Percentiles rank a stretch among this genome's conserved stretches.
Evolutionary conservation across 164 flowering plant species (phyloP).

Genomic region (Sextonia rubra): DNA sequence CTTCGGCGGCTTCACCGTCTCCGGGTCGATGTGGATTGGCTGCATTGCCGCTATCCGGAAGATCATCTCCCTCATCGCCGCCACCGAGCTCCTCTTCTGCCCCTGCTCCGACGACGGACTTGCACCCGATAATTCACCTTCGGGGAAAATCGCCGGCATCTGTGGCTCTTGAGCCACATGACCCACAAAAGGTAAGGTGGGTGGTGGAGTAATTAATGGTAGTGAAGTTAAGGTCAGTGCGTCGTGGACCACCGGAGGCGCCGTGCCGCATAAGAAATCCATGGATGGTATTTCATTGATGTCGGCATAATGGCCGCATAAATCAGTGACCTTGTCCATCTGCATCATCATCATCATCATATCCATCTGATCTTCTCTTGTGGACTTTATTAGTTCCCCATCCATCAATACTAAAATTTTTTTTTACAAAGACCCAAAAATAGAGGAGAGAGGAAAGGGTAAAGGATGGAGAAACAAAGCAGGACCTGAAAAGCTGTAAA

Average conservation of each 20-base stretch:
- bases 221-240: conserved; percentile 15
- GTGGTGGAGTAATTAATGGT: conserved; percentile 18
- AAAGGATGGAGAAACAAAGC: conserved; percentile 2
- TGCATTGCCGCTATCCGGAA: conserved; percentile 62
- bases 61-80: conserved; percentile 60
- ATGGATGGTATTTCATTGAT: conserved; percentile 11
- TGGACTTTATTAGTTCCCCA: conserved; percentile 30
- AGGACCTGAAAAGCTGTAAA: conserved; percentile 11
- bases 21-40: conserved; percentile 61
- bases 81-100: conserved; percentile 31
- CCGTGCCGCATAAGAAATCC: conserved; percentile 13
- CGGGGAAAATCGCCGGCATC: conserved; percentile 6
- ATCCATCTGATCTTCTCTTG: conserved; percentile 35
- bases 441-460: conserved; percentile 5
- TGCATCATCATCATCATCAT: conserved; percentile 41
- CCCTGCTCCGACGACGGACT: conserved; percentile 7
- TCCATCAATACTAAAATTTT: conserved; percentile 28
- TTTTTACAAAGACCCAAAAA: not conserved
- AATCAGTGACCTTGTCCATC: conserved; percentile 36
- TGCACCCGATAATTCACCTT: conserved; percentile 15
- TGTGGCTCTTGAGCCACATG: conserved; percentile 18
- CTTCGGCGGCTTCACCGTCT: conserved; percentile 55
- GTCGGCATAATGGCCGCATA: conserved; percentile 17
- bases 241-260: conserved; percentile 10
- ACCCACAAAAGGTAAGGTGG: conserved; percentile 19